Evolutionary conservation across 2,329 filamentous ascomycete genomes (phyloP).

Genomic region (Claviceps capensis): DNA sequence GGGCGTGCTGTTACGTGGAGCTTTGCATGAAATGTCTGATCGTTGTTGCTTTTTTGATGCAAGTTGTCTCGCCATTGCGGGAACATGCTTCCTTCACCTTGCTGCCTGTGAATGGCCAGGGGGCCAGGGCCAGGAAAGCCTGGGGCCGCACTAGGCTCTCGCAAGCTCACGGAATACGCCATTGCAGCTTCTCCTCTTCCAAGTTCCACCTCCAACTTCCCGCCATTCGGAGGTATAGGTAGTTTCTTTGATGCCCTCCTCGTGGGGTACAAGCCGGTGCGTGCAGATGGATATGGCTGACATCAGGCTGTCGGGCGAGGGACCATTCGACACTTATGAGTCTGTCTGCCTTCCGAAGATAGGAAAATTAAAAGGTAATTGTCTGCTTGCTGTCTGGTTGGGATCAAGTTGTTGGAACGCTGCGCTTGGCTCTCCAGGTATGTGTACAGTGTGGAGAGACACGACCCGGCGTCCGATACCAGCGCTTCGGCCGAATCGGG

Average conservation of each 20-base stretch:
- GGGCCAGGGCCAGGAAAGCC: neutral
- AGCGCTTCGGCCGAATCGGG: slow-evolving; percentile 7
- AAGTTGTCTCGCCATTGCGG: neutral
- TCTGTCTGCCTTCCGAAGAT: neutral
- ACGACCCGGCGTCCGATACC: slow-evolving; percentile 1
- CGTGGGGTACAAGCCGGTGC: too few relatives aligned
- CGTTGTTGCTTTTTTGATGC: neutral
- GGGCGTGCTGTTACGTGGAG: neutral
- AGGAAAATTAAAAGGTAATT: too few relatives aligned
- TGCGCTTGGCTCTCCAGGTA: neutral
- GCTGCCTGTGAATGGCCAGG: neutral
- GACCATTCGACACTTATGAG: neutral
- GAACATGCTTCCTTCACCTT: neutral
- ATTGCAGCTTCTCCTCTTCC: neutral
- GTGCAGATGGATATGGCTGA: neutral
- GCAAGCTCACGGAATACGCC: too few relatives aligned
- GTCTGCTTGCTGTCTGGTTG: neutral
- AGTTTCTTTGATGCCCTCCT: neutral
- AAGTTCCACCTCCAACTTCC: neutral
- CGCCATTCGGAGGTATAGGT: neutral
- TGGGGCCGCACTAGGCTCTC: too few relatives aligned
- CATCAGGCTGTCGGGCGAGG: neutral
- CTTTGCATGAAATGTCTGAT: neutral
- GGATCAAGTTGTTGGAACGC: neutral
- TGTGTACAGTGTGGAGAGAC: neutral